Evolutionary conservation across 306 rosid genomes (phyloP).

Genomic region (Cucumis melo): DNA sequence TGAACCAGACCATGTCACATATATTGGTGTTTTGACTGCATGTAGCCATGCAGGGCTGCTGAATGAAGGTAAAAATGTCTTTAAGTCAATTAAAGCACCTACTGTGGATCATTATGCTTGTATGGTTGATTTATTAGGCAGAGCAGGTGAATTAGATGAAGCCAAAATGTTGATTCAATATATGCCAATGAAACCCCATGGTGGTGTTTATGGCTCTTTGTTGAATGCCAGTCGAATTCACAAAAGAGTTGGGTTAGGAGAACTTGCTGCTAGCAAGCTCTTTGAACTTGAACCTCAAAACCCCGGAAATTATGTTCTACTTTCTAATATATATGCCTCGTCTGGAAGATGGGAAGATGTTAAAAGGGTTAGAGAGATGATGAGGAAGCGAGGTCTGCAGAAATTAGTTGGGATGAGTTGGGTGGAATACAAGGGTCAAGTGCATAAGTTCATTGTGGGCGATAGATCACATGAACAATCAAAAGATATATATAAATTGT

Average conservation of each 20-base stretch:
- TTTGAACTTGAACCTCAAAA: slow-evolving; percentile 48
- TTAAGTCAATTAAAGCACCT: slow-evolving; percentile 42
- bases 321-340: slow-evolving; percentile 49
- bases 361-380: slow-evolving; percentile 35
- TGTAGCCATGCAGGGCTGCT: slow-evolving; percentile 57
- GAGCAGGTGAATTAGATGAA: slow-evolving; percentile 50
- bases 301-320: slow-evolving; percentile 47
- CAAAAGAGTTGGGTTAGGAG: slow-evolving; percentile 41
- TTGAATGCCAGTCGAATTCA: slow-evolving; percentile 49
- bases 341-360: slow-evolving; percentile 60
- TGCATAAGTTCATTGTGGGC: slow-evolving; percentile 31
- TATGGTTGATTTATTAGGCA: slow-evolving; percentile 51
- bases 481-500: slow-evolving; percentile 19
- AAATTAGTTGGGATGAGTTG: slow-evolving; percentile 48
- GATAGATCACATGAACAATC: slow-evolving; percentile 29
- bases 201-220: slow-evolving; percentile 56
- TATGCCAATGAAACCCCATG: slow-evolving; percentile 59
- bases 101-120: slow-evolving; percentile 61
- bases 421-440: slow-evolving; percentile 36
- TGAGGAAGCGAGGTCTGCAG: slow-evolving; percentile 35
- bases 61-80: slow-evolving; percentile 38
- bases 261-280: slow-evolving; percentile 42
- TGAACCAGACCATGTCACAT: slow-evolving; percentile 45
- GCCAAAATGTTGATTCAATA: slow-evolving; percentile 32
- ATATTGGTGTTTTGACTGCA: slow-evolving; percentile 36